Evolutionary conservation across 1,284 basidiomycete species (phyloP), one percentile per base, ranked within the genome.

Genomic region (Abortiporus biennis): DNA sequence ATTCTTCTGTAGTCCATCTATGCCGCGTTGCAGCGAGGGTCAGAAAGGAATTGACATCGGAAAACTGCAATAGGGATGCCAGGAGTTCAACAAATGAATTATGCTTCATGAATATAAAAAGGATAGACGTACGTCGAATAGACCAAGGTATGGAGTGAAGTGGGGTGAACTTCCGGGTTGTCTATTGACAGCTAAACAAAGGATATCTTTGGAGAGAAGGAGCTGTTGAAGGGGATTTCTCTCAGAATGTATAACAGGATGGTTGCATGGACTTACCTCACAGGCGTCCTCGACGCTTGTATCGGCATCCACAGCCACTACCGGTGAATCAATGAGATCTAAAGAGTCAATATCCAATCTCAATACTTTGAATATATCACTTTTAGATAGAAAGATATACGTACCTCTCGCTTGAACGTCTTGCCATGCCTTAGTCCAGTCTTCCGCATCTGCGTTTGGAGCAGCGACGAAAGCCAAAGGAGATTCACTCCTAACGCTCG

Each of bases 41-140:
- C 48, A 89, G 62, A 54, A 89, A 89, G 16, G 85, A 83, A 54
- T 89, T 89, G 17, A 89, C 82, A 54, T 89, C 85, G 12, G 85
- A 78, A 51, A 78, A 88, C 85, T 89, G 51, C 2, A 21, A 23
- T 17, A 22, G 27, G 38, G 16, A 11, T 12, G 12, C n/a, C n/a
- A n/a, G n/a, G 16, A 31, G 13, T 27, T 13, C 6, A n/a, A 42
- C 16, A 30, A 40, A 20, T 38, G 20, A 38, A 39, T 19, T n/a
- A n/a, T n/a, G n/a, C n/a, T n/a, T n/a, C 15, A 27, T 27, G 15
- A 36, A 27, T 38, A 20, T 22, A 29, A 36, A 24, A 39, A 36
- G 38, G 23, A 41, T 27, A 16, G 2, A 61, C 80, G 43, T 52
- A 89, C 86, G 59, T 89, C 86, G 52, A 89, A 88, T 17, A 89